phyloP scores from a whole-genome alignment of 2,329 filamentous ascomycete genomes.

The Aureobasidium vineae region DNA sequence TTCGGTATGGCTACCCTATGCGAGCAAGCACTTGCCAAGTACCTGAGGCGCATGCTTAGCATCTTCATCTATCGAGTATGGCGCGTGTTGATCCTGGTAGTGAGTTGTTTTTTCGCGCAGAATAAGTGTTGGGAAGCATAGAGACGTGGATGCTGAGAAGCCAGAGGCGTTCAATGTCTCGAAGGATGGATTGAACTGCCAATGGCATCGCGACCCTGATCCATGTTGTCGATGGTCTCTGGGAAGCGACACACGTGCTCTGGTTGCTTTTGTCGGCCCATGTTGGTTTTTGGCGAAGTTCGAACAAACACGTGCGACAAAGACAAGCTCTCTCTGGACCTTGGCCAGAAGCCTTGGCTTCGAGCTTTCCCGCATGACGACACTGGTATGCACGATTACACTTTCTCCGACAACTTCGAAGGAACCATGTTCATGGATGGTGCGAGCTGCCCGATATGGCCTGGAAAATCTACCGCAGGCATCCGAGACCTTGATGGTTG shows the following conservation, averaged over 20 bases:
- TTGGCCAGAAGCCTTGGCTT: background rate
- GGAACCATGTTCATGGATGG: background rate
- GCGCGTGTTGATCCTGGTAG: background rate
- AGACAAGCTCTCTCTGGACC: constrained; percentile 16
- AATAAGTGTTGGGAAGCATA: background rate
- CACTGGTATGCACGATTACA: constrained; percentile 8
- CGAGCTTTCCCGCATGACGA: background rate
- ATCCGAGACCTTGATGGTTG: background rate
- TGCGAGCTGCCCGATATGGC: constrained; percentile 1
- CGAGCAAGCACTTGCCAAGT: background rate
- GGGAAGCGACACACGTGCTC: background rate
- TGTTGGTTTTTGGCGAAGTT: background rate
- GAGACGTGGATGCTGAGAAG: background rate
- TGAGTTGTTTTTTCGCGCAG: background rate
- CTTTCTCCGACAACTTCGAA: background rate
- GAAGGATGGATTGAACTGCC: background rate
- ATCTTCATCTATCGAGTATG: background rate
- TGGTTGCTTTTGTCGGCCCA: constrained; percentile 1
- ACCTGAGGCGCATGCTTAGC: background rate
- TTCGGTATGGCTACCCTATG: background rate
- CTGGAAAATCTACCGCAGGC: background rate
- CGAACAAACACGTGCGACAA: background rate
- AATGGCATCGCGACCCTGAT: background rate
- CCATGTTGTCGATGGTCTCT: background rate
- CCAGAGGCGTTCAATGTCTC: constrained; percentile 10